Base-by-base conservation (phyloP, 768 basidiomycete genomes). In the Dioszegia crocea region DNA sequence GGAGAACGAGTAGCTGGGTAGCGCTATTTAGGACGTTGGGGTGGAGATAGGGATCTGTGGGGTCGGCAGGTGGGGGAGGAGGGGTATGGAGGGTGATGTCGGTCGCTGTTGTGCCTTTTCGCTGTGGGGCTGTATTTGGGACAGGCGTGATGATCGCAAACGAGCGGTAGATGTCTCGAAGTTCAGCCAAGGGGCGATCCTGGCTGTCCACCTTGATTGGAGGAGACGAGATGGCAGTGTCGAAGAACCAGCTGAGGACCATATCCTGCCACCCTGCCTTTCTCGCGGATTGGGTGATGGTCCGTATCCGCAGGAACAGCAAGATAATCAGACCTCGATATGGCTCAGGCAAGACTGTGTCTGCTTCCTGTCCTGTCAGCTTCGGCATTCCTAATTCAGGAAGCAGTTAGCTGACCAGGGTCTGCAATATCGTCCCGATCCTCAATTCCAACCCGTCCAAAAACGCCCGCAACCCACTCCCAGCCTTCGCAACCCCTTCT, bases 261-360 rank as follows among this genome's bases (percentile, higher is more conserved):
- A 39, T 8, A 1, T 43, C 21, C 19, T 57, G 56, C 56, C 56
- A 57, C 9, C 12, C 33, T 10, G 46, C 26, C 41, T 45, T 57
- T 33, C 56, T 65, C 17, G 62, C 29, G 0, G 71, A 73, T 33
- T 48, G 44, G 14, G 71, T 67, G 23, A 53, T 60, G 23, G 16
- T 21, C 16, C 71, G 33, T 31, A 73, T 44, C 12, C 23, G 31
- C 3, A 55, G 39, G 29, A 73, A 61, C 9, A 73, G 47, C 14
- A 46, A 39, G 29, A 68, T 67, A 9, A 69, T 33, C 21, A 73
- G 46, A 2, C 57, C 54, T 26, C 59, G 31, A 48, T 67, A 67
- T 30, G 26, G 46, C 6, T 38, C 45, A 17, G 71, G 71, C 9
- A 69, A 39, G 16, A 21, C 27, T 12, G 58, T 58, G 10, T 64